phyloP scores from a whole-genome alignment of 2,329 filamentous ascomycete genomes.

The Colletotrichum agaves region DNA sequence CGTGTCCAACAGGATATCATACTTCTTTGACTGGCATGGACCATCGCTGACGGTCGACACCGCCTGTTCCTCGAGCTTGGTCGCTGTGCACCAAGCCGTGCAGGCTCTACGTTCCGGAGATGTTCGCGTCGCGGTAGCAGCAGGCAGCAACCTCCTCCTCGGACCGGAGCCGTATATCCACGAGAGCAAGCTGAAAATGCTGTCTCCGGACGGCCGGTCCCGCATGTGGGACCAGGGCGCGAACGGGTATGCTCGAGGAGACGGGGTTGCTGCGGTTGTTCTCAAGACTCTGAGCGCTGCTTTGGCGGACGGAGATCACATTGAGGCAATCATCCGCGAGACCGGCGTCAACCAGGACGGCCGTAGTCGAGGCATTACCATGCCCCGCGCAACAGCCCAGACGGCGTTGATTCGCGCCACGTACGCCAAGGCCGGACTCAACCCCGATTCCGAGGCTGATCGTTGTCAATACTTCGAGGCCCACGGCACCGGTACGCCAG shows the following conservation, averaged over 20 bases:
- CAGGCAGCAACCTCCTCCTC: slow-evolving; percentile 42
- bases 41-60: slow-evolving; percentile 56
- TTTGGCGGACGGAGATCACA: slow-evolving; percentile 45
- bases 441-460: slow-evolving; percentile 25
- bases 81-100: slow-evolving; percentile 53
- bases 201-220: slow-evolving; percentile 41
- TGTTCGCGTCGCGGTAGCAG: slow-evolving; percentile 42
- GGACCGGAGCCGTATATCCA: slow-evolving; percentile 25
- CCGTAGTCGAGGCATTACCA: slow-evolving; percentile 44
- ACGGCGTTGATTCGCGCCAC: slow-evolving; percentile 41
- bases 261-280: slow-evolving; percentile 58
- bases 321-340: slow-evolving; percentile 42
- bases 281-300: slow-evolving; percentile 59
- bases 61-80: slow-evolving; percentile 56
- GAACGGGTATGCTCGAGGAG: slow-evolving; percentile 64
- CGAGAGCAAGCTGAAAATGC: slow-evolving; percentile 33
- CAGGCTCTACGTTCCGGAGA: slow-evolving; percentile 49
- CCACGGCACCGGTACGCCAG: slow-evolving; percentile 54
- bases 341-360: slow-evolving; percentile 43
- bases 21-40: slow-evolving; percentile 52
- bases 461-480: slow-evolving; percentile 42
- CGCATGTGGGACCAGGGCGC: slow-evolving; percentile 56
- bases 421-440: slow-evolving; percentile 40
- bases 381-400: slow-evolving; percentile 48
- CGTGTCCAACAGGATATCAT: slow-evolving; percentile 52